Conservation (phyloP, 176 grass and related monocot species). For the Eleusine indica region DNA sequence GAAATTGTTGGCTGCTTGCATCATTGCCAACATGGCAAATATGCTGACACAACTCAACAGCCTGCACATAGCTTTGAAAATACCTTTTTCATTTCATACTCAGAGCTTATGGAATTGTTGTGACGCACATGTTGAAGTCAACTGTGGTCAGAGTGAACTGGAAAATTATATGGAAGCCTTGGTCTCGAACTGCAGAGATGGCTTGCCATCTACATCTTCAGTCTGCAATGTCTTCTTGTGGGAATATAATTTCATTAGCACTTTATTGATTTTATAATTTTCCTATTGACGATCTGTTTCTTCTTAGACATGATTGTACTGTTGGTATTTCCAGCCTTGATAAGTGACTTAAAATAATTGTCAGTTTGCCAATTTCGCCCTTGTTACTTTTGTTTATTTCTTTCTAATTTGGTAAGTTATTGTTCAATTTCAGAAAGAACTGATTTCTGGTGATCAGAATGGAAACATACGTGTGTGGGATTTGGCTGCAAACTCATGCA, state of each 20-base stretch:
- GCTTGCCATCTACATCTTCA: background rate
- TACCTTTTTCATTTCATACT: conserved; percentile 4
- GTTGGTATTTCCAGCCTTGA: conserved; percentile 5
- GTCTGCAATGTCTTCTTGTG: background rate
- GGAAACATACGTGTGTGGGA: conserved; percentile 99
- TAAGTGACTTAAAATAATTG: background rate
- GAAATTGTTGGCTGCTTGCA: background rate
- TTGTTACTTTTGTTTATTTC: background rate
- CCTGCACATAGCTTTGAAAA: conserved; percentile 5
- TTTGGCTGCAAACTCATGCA: conserved; percentile 95
- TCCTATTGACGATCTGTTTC: background rate
- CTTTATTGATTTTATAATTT: background rate
- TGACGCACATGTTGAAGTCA: background rate
- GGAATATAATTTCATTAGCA: background rate
- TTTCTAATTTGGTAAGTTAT: conserved; percentile 11
- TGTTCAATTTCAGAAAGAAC: conserved; percentile 69
- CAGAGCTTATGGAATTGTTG: background rate
- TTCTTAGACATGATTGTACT: background rate
- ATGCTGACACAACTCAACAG: background rate
- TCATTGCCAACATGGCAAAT: conserved; percentile 11
- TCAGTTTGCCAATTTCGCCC: conserved; percentile 12
- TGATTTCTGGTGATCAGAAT: conserved; percentile 99
- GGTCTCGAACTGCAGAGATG: background rate
- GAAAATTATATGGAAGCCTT: background rate
- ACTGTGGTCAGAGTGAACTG: background rate